Evolutionary conservation across 2,329 filamentous ascomycete species (phyloP).

Genomic region (Exophiala alcalophila): DNA sequence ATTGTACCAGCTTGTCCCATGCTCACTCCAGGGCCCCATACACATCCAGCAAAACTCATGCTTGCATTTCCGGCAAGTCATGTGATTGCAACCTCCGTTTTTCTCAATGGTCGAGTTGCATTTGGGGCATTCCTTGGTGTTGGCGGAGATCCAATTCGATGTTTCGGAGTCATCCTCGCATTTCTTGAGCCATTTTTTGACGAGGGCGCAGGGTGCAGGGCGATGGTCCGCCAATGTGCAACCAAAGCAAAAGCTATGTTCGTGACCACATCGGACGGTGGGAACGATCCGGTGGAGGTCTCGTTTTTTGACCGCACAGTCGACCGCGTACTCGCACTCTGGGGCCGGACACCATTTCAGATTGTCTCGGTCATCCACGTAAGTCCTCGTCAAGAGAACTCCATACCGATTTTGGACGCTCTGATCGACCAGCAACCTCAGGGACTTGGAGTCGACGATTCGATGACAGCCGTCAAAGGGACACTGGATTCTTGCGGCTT

Average conservation of each 20-base stretch:
- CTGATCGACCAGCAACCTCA: conserved; percentile 68
- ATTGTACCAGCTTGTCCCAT: conserved; percentile 99
- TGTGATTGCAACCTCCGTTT: conserved; percentile 96
- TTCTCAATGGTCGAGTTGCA: conserved; percentile 98
- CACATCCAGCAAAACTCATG: conserved; percentile 99
- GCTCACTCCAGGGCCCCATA: conserved; percentile 98
- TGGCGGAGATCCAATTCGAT: conserved; percentile 98
- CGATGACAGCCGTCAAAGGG: conserved; percentile 82
- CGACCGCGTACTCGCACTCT: conserved; percentile 91
- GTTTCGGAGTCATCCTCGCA: conserved; percentile 98
- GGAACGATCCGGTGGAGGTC: conserved; percentile 83
- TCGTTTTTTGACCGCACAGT: conserved; percentile 83
- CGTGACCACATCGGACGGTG: conserved; percentile 81
- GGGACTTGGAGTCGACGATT: conserved; percentile 84
- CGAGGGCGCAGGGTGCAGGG: conserved; percentile 83
- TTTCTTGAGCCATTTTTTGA: conserved; percentile 96
- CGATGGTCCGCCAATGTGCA: conserved; percentile 88
- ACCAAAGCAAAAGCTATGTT: conserved; percentile 90
- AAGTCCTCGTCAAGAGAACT: conserved; percentile 83
- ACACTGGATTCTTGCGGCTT: conserved; percentile 91
- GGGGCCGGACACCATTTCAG: conserved; percentile 98
- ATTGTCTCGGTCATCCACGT: conserved; percentile 93
- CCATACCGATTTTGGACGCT: conserved; percentile 67
- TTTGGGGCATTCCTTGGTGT: conserved; percentile 96
- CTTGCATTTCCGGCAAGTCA: conserved; percentile 94